Evolutionary conservation across 192 early-diverging fungal genomes (phyloP), one percentile per base, ranked within the genome.

Genomic region (Kickxella alabastrina): DNA sequence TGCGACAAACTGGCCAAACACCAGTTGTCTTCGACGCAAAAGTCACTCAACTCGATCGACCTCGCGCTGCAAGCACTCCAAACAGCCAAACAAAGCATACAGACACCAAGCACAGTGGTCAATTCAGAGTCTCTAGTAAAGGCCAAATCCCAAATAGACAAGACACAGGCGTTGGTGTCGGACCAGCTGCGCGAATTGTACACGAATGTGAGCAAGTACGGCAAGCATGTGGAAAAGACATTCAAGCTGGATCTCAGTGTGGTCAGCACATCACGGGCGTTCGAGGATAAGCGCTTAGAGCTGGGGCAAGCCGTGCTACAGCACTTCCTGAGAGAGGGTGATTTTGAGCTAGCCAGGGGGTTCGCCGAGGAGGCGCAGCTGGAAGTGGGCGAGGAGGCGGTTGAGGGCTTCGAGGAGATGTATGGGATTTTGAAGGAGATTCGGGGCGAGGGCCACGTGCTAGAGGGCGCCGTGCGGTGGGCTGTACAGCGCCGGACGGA

Each of bases 251-350:
- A 86, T 31, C 62, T 86, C 21, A 76, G 80, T 14, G 52, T 65
- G 3, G 74, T 86, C 8, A 75, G 76, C 34, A 80, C 80, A 39
- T 90, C 92, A 15, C 74, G 77, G 35, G 89, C 88, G 17, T 87
- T 97, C 45, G 87, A 83, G 43, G 77, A 79, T 17, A 88, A 87
- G 53, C 80, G 81, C 4, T 52, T 78, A 1, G 64, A 85, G 23
- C 62, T 97, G 31, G 62, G 77, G 46, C 76, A 69, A 37, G 71
- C 87, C 4, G 67, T 95, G 12, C 79, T 83, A 9, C 52, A 77
- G 44, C 92, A 95, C 51, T 89, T 95, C 56, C 81, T 97, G 38
- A 80, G 89, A 12, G 83, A 92, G 66, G 94, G 94, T 14, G 81
- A 88, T 35, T 96, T 96, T 72, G 85, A 83, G 25, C 57, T 94